These are phyloP conservation scores for Candida sp. DNA, from an alignment of 1,139 yeast species.

Conservation along the genomic window DNA sequence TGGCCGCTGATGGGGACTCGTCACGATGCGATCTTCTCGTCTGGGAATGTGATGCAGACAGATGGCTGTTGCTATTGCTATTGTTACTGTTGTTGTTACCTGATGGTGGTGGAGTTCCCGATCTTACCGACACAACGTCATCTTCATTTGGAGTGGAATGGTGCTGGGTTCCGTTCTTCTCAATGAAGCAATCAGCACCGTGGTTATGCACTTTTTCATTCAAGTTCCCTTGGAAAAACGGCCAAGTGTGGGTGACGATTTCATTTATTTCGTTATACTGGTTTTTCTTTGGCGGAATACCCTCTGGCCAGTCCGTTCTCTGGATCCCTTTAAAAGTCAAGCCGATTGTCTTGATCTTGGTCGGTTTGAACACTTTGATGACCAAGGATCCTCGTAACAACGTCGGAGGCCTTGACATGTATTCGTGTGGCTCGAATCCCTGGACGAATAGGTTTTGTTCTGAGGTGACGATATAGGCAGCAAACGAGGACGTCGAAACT, in stretches of 20 bases:
- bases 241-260: slow-evolving; percentile 87
- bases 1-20: slow-evolving; percentile 8
- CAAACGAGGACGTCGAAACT: slow-evolving; percentile 51
- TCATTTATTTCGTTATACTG: slow-evolving; percentile 68
- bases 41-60: slow-evolving; percentile 1
- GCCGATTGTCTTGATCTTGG: slow-evolving; percentile 72
- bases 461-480: slow-evolving; percentile 64
- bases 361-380: slow-evolving; percentile 71
- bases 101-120: slow-evolving; percentile 25
- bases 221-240: slow-evolving; percentile 59
- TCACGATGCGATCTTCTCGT: slow-evolving; percentile 5
- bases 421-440: slow-evolving; percentile 77
- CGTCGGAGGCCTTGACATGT: slow-evolving; percentile 75
- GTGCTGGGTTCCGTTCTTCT: slow-evolving; percentile 25
- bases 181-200: slow-evolving; percentile 58
- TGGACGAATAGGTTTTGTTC: slow-evolving; percentile 82
- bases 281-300: slow-evolving; percentile 87
- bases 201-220: slow-evolving; percentile 36
- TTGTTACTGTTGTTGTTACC: not conserved
- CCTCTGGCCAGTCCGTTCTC: slow-evolving; percentile 98
- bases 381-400: slow-evolving; percentile 83
- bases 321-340: slow-evolving; percentile 73
- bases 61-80: not conserved
- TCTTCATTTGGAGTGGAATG: slow-evolving; percentile 27
- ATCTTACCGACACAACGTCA: slow-evolving; percentile 31